phyloP scores from a whole-genome alignment of 1,284 basidiomycete genomes.

The Malassezia cuniculi region DNA sequence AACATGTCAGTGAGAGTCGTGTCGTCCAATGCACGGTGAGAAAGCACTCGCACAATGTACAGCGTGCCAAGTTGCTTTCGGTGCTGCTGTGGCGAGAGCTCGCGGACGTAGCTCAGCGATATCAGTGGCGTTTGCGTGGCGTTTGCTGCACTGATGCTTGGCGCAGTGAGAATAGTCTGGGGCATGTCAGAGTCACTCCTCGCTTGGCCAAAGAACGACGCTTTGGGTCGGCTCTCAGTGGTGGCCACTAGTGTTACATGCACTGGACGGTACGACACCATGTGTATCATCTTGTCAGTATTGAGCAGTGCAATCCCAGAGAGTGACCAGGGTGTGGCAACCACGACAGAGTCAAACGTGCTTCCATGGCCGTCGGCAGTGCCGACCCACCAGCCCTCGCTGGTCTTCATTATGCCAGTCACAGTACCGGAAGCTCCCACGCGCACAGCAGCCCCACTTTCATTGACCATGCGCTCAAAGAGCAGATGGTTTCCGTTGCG shows the following conservation, averaged over 20 bases:
- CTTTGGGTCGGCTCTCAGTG: slow-evolving; percentile 53
- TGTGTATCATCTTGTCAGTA: slow-evolving; percentile 50
- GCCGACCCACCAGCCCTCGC: slow-evolving; percentile 32
- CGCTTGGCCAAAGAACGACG: slow-evolving; percentile 57
- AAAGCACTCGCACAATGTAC: slow-evolving; percentile 57
- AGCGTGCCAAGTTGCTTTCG: slow-evolving; percentile 27
- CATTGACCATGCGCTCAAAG: slow-evolving; percentile 66
- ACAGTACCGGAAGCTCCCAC: slow-evolving; percentile 29
- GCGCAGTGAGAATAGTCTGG: slow-evolving; percentile 56
- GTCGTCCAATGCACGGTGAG: slow-evolving; percentile 55
- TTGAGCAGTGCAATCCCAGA: slow-evolving; percentile 38
- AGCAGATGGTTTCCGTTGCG: slow-evolving; percentile 71
- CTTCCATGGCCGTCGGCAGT: slow-evolving; percentile 29
- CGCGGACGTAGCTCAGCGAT: slow-evolving; percentile 70
- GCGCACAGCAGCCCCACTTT: slow-evolving; percentile 50
- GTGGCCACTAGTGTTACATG: slow-evolving; percentile 83
- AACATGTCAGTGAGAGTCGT: slow-evolving; percentile 53
- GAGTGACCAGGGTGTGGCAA: slow-evolving; percentile 39
- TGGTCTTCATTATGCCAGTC: slow-evolving; percentile 31
- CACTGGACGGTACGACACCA: slow-evolving; percentile 64
- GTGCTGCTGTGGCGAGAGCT: too few relatives aligned
- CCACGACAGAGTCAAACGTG: slow-evolving; percentile 34
- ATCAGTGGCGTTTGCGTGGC: too few relatives aligned
- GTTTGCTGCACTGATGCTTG: background rate
- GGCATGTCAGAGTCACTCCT: slow-evolving; percentile 52